Percentiles rank a stretch among this genome's conserved stretches.
Conservation (phyloP, 1,284 basidiomycete genomes). For the Amylostereum chailletii region DNA sequence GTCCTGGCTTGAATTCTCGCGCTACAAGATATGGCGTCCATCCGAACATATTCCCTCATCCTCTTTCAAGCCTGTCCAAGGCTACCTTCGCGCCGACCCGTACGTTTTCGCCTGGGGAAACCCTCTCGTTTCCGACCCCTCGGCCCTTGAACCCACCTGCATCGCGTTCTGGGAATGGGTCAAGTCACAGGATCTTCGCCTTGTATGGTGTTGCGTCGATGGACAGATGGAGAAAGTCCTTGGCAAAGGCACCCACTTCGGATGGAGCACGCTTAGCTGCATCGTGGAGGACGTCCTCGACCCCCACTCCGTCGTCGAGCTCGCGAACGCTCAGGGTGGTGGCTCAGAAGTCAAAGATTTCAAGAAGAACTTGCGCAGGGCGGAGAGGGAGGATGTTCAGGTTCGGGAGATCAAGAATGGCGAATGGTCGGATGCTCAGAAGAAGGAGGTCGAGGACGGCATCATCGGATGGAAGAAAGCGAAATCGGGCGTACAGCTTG, state of each 20-base stretch:
- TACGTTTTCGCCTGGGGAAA: constrained; percentile 40
- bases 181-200: constrained; percentile 21
- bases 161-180: constrained; percentile 28
- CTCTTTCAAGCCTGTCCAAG: constrained; percentile 33
- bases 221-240: constrained; percentile 27
- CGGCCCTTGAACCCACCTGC: constrained; percentile 25
- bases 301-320: background rate
- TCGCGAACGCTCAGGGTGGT: background rate
- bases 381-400: constrained; percentile 28
- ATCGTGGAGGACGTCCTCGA: constrained; percentile 30
- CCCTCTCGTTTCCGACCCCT: constrained; percentile 31
- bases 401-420: constrained; percentile 22
- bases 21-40: constrained; percentile 35
- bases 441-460: constrained; percentile 27
- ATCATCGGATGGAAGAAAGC: constrained; percentile 29
- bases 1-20: constrained; percentile 37
- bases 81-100: constrained; percentile 14
- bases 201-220: constrained; percentile 36
- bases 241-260: constrained; percentile 15
- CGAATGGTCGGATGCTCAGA: constrained; percentile 26
- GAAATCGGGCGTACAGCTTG: constrained; percentile 31
- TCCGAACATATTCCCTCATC: constrained; percentile 24
- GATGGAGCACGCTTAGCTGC: constrained; percentile 33
- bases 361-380: constrained; percentile 36
- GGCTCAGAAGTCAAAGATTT: constrained; percentile 30